Evolutionary conservation across 2,329 filamentous ascomycete genomes (phyloP), one percentile per base, ranked within the genome.

Genomic region (Pyrenophora teres): DNA sequence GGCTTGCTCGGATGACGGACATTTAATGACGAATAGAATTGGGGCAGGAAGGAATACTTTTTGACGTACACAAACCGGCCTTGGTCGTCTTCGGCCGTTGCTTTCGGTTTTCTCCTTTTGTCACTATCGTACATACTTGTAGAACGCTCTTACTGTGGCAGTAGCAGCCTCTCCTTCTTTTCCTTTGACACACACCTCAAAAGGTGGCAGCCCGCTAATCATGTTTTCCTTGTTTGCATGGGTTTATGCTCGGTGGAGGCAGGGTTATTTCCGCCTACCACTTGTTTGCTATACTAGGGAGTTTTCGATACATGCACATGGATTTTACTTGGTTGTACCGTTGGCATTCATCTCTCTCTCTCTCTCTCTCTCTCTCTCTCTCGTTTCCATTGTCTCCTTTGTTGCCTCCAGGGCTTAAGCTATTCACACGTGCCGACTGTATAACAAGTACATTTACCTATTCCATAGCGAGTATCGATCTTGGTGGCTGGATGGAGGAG

Each of bases 11-110:
- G 40, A 56, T 52, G 63, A 63, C 60, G 55, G 60, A 60, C 55
- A 67, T 56, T 66, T 73, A 72, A 73, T 72, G 69, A 73, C 48
- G 67, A 65, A 70, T 73, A 73, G 70, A 73, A 57, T 62, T 59
- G 61, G 59, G 36, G 52, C 41, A 41, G 52, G 63, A 63, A 60
- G 67, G 67, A 62, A 60, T 59, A 68, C 63, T 67, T 46, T 47
- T 50, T 70, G 64, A 71, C 67, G 69, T 64, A 72, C 53, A 72
- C 68, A 64, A 49, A 61, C 58, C 45, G 56, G 59, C 63, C 63
- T 30, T 57, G 31, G 52, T 50, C 42, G 39, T 48, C 37, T 46
- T 54, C 19, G 62, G 62, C 65, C 62, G 57, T 60, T 61, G 50
- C 59, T 65, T 69, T 56, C 31, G 43, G 52, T 57, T 60, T 59